Percentiles rank a stretch among this genome's conserved stretches.
Conservation (phyloP, 306 rosid genomes). For the Dalbergia oliveri region DNA sequence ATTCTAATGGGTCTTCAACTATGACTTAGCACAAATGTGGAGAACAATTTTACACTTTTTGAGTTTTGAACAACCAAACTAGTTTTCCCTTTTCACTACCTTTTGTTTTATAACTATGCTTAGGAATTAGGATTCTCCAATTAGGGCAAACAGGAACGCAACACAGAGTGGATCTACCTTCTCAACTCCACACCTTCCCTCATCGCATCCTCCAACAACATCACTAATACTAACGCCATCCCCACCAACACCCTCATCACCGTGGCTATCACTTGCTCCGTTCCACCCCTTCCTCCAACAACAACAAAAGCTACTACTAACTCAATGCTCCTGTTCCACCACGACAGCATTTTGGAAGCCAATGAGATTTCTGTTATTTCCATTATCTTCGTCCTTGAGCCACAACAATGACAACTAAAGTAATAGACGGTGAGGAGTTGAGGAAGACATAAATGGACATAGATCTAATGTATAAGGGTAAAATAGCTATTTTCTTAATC, state of each 20-base stretch:
- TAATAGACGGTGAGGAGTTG: too few relatives aligned
- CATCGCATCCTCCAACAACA: conserved; percentile 60
- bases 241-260: conserved; percentile 43
- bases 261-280: conserved; percentile 72
- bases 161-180: conserved; percentile 25
- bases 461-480: too few relatives aligned
- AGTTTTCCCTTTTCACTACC: too few relatives aligned
- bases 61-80: too few relatives aligned
- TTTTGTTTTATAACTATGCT: too few relatives aligned
- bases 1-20: too few relatives aligned
- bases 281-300: neutral
- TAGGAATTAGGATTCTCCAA: too few relatives aligned
- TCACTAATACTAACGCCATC: conserved; percentile 54
- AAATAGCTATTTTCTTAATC: too few relatives aligned
- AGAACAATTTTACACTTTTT: too few relatives aligned
- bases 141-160: too few relatives aligned
- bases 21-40: too few relatives aligned
- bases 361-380: conserved; percentile 42
- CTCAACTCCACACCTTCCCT: conserved; percentile 42
- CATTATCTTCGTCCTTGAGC: conserved; percentile 55
- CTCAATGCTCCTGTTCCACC: conserved; percentile 50
- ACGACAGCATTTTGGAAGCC: conserved; percentile 55
- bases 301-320: conserved; percentile 45
- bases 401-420: conserved; percentile 2
- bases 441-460: too few relatives aligned